These are phyloP conservation scores for Bryum argenteum DNA, from an alignment of 225 moss, liverwort and hornwort genomes.

Conservation along the genomic window DNA sequence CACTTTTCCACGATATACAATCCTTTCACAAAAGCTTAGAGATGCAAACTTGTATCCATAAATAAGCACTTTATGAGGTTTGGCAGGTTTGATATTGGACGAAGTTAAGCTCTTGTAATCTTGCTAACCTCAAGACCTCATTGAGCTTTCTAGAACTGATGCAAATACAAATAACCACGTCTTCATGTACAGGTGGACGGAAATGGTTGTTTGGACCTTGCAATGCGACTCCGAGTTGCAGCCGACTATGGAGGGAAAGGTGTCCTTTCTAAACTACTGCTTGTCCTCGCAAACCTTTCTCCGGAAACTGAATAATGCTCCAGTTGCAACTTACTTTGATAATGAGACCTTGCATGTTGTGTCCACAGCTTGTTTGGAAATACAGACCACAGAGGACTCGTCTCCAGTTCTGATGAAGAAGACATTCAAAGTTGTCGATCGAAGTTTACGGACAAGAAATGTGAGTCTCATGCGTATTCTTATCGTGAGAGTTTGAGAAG, in stretches of 20 bases:
- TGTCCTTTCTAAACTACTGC: background rate
- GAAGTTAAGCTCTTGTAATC: background rate
- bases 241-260: slow-evolving; percentile 43
- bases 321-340: background rate
- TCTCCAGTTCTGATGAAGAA: slow-evolving; percentile 12
- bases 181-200: slow-evolving; percentile 35
- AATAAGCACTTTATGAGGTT: background rate
- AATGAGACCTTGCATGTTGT: background rate
- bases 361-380: slow-evolving; percentile 35
- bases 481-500: background rate
- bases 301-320: background rate
- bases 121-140: background rate
- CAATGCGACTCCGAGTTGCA: slow-evolving; percentile 38
- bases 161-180: background rate
- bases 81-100: too few relatives aligned
- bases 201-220: slow-evolving; percentile 48
- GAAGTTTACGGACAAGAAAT: slow-evolving; percentile 29
- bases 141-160: background rate
- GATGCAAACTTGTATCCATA: background rate
- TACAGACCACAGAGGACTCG: slow-evolving; percentile 14
- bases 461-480: background rate
- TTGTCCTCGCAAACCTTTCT: background rate
- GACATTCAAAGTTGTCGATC: slow-evolving; percentile 20
- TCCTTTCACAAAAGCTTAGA: background rate
- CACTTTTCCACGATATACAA: background rate